phyloP scores from a whole-genome alignment of 805 yeast genomes.

The Barnettozyma sp. region DNA sequence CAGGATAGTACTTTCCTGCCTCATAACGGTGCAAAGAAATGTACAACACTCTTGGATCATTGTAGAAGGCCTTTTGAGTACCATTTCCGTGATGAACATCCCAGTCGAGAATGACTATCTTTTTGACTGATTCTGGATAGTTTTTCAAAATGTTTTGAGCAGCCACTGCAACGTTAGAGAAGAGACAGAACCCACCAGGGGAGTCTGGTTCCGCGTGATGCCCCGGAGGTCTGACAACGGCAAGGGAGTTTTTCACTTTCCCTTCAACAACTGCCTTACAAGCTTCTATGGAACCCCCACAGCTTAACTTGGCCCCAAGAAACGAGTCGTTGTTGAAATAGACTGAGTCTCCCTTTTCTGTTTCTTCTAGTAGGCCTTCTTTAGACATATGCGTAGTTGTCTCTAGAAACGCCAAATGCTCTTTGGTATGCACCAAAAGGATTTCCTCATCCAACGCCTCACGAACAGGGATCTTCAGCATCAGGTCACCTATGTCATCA shows the following conservation, averaged over 20 bases:
- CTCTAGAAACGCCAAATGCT: slow-evolving; percentile 69
- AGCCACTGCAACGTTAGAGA: slow-evolving; percentile 95
- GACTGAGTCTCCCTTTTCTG: slow-evolving; percentile 90
- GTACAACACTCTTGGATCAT: slow-evolving; percentile 87
- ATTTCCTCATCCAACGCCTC: slow-evolving; percentile 87
- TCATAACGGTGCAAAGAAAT: slow-evolving; percentile 91
- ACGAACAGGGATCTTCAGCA: slow-evolving; percentile 85
- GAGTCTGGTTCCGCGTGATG: slow-evolving; percentile 98
- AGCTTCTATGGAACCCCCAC: slow-evolving; percentile 97
- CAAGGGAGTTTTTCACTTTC: slow-evolving; percentile 81
- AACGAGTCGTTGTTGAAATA: slow-evolving; percentile 89
- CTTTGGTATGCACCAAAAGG: slow-evolving; percentile 73
- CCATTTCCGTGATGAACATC: slow-evolving; percentile 99
- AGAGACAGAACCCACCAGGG: slow-evolving; percentile 95
- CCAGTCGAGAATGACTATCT: slow-evolving; percentile 88
- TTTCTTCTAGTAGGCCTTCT: slow-evolving; percentile 69
- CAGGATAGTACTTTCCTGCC: slow-evolving; percentile 89
- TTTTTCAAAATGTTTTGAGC: slow-evolving; percentile 74
- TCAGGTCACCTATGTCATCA: slow-evolving; percentile 74
- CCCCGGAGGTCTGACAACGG: slow-evolving; percentile 97
- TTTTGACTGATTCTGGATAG: slow-evolving; percentile 84
- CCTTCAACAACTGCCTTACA: slow-evolving; percentile 94
- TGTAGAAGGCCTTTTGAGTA: slow-evolving; percentile 84
- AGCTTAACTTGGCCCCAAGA: slow-evolving; percentile 80
- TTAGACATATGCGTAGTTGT: slow-evolving; percentile 73